Base-by-base conservation (phyloP, 345 rosid species). In the Populus davidiana region DNA sequence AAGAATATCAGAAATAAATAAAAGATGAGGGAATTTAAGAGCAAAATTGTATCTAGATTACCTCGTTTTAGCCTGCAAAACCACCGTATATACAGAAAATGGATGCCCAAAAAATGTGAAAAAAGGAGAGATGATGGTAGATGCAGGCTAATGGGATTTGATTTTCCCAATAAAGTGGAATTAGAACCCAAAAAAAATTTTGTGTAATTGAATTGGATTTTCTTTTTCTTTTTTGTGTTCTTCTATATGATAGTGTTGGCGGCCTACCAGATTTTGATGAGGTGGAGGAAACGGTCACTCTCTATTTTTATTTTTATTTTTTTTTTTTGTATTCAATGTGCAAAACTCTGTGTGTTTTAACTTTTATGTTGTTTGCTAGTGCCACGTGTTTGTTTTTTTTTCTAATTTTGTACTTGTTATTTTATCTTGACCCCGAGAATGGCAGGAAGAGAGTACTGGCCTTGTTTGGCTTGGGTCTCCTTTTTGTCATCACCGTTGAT, bases 251-350 rank as follows among this genome's bases (percentile, higher is more conserved):
- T 50, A 47, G 66, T 65, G 75, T 70, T 47, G 78, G 56, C 75
- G 47, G 66, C 77, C 83, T 75, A 73, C 80, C 70, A 56, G 87
- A 80, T 27, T 36, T 71, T 21, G 73, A 75, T 69, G 78, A 79
- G 86, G 74, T 80, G 85, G 81, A 78, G 85, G 78, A 27, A 86
- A 86, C 87, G 83, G 85, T 85, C 90, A 83, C 81, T 29, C 76
- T 61, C n/a, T 59, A 23, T 5, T 23, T 16, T 56, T n/a, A n/a
- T n/a, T 65, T 72, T 11, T 2, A 38, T 33, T 20, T 21, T 10
- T 49, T 4, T 50, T 2, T 41, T 49, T 44, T 64, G 41, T 33
- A 35, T 27, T 50, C 36, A 50, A 17, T 36, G 16, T 25, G 33
- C 31, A n/a, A 33, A 33, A 5, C 36, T 33, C 5, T 33, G 36